Base-by-base conservation (phyloP, 2,329 filamentous ascomycete species). In the Cytospora paraplurivora region DNA sequence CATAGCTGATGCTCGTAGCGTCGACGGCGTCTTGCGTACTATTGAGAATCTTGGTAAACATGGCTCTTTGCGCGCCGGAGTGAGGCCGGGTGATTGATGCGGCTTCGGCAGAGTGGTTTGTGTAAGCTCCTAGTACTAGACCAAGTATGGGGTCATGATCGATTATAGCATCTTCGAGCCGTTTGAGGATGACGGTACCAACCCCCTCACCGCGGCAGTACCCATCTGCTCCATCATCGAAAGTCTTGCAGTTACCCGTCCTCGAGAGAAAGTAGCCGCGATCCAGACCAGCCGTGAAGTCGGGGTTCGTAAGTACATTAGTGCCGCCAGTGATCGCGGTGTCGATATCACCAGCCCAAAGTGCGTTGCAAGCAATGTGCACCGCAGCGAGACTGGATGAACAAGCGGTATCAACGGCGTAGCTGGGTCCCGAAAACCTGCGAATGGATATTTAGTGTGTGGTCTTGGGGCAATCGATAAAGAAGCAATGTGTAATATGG, bases 1-100 rank as follows among this genome's bases (percentile, higher is more conserved):
- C 87, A 71, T 94, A 95, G 74, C 87, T 87, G 57, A 96, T 83
- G 67, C 93, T 89, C 57, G 86, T 82, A 1, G 91, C 88, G 70
- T 93, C 87, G 21, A 95, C 82, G 61, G 88, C 88, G 47, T 89
- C 88, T 52, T 90, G 84, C 13, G 34, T 19, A 8, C 27, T 33
- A 56, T 88, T 83, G 1, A 95, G 80, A 34, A 95, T 86, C 41
- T 85, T 81, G 61, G 84, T 83, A 70, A 89, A 93, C 7, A 94
- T 78, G 54, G 83, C 80, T 15, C 89, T 85, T 74, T 96, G 92
- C 0, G 90, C 90, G 69, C 86, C 91, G 3, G 88, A 88, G 70
- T 86, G 84, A 5, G 85, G 85, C 59, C 85, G 83, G 5, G 85
- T 88, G 67, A 88, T 88, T 0, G 85, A 87, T 10, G 85, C 80